These are phyloP conservation scores for Mycena vitilis DNA, from an alignment of 768 basidiomycete genomes.

Conservation along the genomic window DNA sequence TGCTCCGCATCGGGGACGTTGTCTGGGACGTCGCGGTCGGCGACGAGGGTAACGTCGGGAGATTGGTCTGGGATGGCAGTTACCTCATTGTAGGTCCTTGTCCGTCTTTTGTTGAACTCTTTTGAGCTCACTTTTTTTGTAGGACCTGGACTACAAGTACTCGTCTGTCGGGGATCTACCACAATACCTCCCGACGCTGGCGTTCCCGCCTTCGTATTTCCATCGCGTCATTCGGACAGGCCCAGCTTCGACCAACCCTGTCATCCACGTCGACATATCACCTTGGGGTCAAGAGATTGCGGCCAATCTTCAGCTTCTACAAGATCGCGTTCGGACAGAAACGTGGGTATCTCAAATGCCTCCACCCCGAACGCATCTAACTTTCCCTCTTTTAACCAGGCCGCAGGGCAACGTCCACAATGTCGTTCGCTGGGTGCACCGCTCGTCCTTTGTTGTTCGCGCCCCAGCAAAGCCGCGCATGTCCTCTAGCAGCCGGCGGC, in stretches of 20 bases:
- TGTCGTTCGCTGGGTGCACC: constrained; percentile 88
- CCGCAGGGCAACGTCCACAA: constrained; percentile 84
- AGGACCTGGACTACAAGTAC: constrained; percentile 91
- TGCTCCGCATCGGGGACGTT: constrained; percentile 82
- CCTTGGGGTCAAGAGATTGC: constrained; percentile 87
- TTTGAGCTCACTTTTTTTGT: constrained; percentile 19
- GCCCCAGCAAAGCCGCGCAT: constrained; percentile 53
- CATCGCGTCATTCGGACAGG: constrained; percentile 84
- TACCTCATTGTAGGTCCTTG: constrained; percentile 77
- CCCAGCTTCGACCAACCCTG: constrained; percentile 62
- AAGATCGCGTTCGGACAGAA: constrained; percentile 81
- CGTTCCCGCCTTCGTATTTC: constrained; percentile 91
- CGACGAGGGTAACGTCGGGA: constrained; percentile 87
- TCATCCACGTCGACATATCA: constrained; percentile 78
- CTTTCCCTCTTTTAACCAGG: constrained; percentile 50
- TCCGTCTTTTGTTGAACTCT: constrained; percentile 32
- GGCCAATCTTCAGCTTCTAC: constrained; percentile 77
- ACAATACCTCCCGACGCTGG: constrained; percentile 81
- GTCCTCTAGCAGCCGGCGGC: constrained; percentile 41
- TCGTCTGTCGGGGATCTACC: constrained; percentile 82
- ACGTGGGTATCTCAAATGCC: constrained; percentile 68
- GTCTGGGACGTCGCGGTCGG: constrained; percentile 90
- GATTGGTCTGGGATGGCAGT: constrained; percentile 89
- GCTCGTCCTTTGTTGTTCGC: constrained; percentile 79
- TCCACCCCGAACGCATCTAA: neutral